These are phyloP conservation scores for Pseudozyma hubeiensis DNA, from an alignment of 1,284 basidiomycete genomes.

Conservation along the genomic window DNA sequence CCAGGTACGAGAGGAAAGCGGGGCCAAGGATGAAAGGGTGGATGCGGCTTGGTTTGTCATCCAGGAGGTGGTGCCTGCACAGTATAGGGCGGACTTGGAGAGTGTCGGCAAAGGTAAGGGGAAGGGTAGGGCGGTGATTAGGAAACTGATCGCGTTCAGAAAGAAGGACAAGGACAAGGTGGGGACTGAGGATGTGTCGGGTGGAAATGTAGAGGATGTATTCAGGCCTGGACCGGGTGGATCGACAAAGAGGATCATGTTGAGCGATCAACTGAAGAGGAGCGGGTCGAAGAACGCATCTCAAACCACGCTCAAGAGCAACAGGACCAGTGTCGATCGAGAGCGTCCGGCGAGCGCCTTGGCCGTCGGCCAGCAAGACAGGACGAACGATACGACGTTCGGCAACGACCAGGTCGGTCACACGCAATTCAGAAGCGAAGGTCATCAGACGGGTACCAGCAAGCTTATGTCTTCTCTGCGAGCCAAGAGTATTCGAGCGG, in stretches of 20 bases:
- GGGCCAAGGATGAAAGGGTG: conserved; percentile 44
- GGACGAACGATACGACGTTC: conserved; percentile 1
- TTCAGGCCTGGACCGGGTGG: conserved; percentile 54
- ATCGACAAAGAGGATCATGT: conserved; percentile 50
- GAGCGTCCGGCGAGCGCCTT: conserved; percentile 1
- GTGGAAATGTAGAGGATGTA: conserved; percentile 29
- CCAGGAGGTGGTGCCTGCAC: conserved; percentile 62
- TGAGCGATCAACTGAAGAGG: conserved; percentile 41
- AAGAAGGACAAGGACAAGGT: conserved; percentile 27
- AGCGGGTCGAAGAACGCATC: conserved; percentile 22
- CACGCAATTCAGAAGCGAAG: conserved; percentile 26
- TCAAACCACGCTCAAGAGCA: conserved; percentile 18
- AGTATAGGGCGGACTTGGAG: conserved; percentile 62
- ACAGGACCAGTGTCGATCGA: conserved; percentile 14
- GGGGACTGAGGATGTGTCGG: too few species aligned
- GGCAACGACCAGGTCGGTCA: conserved; percentile 6
- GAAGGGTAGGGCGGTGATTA: conserved; percentile 59
- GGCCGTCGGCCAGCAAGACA: neutral
- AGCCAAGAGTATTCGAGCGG: conserved; percentile 38
- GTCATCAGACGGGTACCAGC: conserved; percentile 13
- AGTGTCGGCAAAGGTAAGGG: conserved; percentile 34
- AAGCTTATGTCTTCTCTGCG: conserved; percentile 46
- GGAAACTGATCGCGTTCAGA: conserved; percentile 65
- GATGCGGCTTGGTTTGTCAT: conserved; percentile 66
- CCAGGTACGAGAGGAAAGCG: conserved; percentile 32